phyloP scores from a whole-genome alignment of 441 rosid species.

The Capsella rubella region DNA sequence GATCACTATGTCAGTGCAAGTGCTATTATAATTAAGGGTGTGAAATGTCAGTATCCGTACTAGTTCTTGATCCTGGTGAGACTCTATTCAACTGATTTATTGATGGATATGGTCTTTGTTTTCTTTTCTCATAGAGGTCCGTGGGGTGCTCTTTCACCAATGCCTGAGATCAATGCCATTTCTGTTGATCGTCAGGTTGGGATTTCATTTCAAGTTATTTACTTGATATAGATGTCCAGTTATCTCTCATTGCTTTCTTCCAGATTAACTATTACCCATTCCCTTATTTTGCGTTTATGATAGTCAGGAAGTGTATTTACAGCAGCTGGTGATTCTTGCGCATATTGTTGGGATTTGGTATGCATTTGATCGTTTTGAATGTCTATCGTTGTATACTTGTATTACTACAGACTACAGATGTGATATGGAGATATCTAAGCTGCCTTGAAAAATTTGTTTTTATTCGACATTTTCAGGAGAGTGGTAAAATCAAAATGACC shows the following conservation, averaged over 20 bases:
- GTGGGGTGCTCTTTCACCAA: conserved; percentile 95
- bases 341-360: conserved; percentile 99
- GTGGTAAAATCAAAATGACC: conserved; percentile 69
- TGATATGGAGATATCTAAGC: conserved; percentile 2
- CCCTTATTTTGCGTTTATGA: conserved; percentile 33
- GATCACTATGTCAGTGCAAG: conserved; percentile 5
- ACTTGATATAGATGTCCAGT: conserved; percentile 2
- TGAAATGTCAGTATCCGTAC: neutral
- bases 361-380: conserved; percentile 50
- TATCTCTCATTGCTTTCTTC: conserved; percentile 17
- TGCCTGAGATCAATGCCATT: conserved; percentile 93
- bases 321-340: conserved; percentile 91
- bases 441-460: neutral
- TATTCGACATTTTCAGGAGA: conserved; percentile 66
- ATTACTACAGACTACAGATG: neutral
- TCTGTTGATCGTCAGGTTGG: conserved; percentile 82
- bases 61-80: conserved; percentile 9
- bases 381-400: neutral
- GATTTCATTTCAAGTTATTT: conserved; percentile 2
- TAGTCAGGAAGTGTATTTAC: conserved; percentile 83
- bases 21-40: neutral
- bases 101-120: conserved; percentile 26
- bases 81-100: conserved; percentile 1
- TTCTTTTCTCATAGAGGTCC: conserved; percentile 72
- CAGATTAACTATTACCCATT: neutral